Percentiles rank a stretch among this genome's conserved stretches.
These are phyloP conservation scores for Telfairia occidentalis DNA, from an alignment of 331 rosid species.

Conservation along the genomic window DNA sequence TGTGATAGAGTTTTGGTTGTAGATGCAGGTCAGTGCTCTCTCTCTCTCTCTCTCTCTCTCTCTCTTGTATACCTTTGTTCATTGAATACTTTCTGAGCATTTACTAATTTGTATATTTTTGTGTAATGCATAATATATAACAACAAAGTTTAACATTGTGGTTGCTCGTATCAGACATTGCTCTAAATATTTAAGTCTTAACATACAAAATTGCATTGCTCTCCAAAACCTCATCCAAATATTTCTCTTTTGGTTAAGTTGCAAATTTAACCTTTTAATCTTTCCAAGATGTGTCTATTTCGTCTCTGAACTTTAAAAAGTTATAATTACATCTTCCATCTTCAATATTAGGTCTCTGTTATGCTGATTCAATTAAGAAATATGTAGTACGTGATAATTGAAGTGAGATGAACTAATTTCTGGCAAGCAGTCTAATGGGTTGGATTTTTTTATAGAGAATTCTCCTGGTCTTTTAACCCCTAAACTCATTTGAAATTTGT, in stretches of 20 bases:
- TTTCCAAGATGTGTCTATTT: no score
- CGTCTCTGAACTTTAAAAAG: no score
- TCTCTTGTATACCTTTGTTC: not conserved
- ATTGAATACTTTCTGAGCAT: not conserved
- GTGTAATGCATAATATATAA: not conserved
- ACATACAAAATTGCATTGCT: not conserved
- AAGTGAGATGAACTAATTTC: not conserved
- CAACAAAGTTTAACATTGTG: not conserved
- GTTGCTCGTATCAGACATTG: not conserved
- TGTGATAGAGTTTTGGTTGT: conserved; percentile 64
- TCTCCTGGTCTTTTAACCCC: no score
- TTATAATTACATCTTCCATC: not conserved
- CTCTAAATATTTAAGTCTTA: not conserved
- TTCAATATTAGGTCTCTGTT: not conserved
- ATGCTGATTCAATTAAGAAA: not conserved
- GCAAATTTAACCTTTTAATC: no score
- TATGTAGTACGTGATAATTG: not conserved
- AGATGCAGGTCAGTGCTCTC: conserved; percentile 45
- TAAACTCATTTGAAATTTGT: no score
- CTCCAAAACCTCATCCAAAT: not conserved
- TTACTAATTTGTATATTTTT: not conserved
- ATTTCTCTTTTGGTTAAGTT: not conserved
- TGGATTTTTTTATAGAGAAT: no score
- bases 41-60: not conserved
- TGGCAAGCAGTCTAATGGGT: not conserved